phyloP scores from a whole-genome alignment of 345 rosid species.

The sweet orange (Citrus sinensis) region DNA sequence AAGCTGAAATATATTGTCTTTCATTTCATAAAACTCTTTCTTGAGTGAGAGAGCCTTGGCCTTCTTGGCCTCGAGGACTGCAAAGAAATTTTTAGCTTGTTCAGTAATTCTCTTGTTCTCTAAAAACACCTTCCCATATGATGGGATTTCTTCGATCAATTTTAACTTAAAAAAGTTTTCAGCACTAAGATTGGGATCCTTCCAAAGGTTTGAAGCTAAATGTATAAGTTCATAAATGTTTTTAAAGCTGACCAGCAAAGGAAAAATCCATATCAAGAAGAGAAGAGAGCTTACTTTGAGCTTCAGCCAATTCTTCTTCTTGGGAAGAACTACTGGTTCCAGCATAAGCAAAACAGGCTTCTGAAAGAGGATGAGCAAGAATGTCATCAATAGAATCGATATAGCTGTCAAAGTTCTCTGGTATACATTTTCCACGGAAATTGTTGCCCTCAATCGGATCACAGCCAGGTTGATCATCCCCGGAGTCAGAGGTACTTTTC shows the following conservation, averaged over 20 bases:
- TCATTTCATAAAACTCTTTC: constrained; percentile 54
- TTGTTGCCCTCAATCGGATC: constrained; percentile 28
- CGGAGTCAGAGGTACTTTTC: constrained; percentile 6
- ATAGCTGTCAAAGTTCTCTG: constrained; percentile 63
- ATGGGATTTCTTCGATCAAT: constrained; percentile 62
- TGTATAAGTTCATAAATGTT: constrained; percentile 39
- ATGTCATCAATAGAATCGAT: constrained; percentile 57
- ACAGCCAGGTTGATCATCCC: constrained; percentile 22
- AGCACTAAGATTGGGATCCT: constrained; percentile 52
- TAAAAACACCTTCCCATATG: constrained; percentile 47
- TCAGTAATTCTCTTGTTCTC: constrained; percentile 43
- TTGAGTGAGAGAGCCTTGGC: constrained; percentile 51
- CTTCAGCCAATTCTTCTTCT: constrained; percentile 49
- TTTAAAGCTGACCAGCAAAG: constrained; percentile 42
- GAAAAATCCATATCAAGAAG: constrained; percentile 56
- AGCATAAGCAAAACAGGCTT: constrained; percentile 12
- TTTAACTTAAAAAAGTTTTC: constrained; percentile 63
- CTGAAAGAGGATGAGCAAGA: constrained; percentile 42
- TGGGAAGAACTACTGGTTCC: constrained; percentile 5
- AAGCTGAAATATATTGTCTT: constrained; percentile 43
- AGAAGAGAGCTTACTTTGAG: constrained; percentile 51
- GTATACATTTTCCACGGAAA: constrained; percentile 26
- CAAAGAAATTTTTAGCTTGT: constrained; percentile 41
- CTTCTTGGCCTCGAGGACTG: constrained; percentile 49
- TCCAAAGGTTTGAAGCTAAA: constrained; percentile 46